Conservation (phyloP, 371 early-diverging fungal species). For the Polyrhizophydium stewartii region DNA sequence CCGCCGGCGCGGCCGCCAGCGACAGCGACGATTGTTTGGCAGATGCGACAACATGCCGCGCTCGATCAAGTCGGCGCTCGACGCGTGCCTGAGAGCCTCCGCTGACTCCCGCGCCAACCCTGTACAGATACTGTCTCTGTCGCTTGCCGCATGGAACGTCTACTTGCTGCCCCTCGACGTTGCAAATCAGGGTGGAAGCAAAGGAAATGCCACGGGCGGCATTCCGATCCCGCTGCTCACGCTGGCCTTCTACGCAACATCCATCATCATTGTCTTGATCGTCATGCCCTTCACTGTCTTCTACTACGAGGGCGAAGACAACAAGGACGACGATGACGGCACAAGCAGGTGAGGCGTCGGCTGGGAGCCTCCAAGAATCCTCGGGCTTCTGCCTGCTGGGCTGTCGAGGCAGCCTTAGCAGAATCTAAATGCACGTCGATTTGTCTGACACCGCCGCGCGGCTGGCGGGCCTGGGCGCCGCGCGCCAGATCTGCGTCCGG, state of each 20-base stretch:
- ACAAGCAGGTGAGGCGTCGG: slow-evolving; percentile 25
- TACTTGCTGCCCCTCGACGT: slow-evolving; percentile 57
- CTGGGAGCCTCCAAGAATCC: too few relatives aligned
- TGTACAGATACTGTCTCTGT: slow-evolving; percentile 37
- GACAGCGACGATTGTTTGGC: too few relatives aligned
- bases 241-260: slow-evolving; percentile 40
- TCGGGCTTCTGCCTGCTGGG: too few relatives aligned
- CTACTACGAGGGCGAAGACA: slow-evolving; percentile 55
- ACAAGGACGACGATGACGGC: slow-evolving; percentile 30
- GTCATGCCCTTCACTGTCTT: slow-evolving; percentile 53
- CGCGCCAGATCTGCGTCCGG: slow-evolving; percentile 16
- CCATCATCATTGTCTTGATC: slow-evolving; percentile 35
- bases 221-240: slow-evolving; percentile 44
- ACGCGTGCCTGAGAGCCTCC: too few relatives aligned
- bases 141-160: slow-evolving; percentile 44
- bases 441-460: too few relatives aligned
- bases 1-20: too few relatives aligned
- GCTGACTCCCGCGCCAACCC: too few relatives aligned
- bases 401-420: too few relatives aligned
- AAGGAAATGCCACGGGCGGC: slow-evolving; percentile 15
- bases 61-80: too few relatives aligned
- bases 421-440: too few relatives aligned
- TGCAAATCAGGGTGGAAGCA: slow-evolving; percentile 44
- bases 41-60: too few relatives aligned
- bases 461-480: too few relatives aligned